phyloP scores from a whole-genome alignment of 1,139 yeast genomes.

The Magnusiomyces sp. region DNA sequence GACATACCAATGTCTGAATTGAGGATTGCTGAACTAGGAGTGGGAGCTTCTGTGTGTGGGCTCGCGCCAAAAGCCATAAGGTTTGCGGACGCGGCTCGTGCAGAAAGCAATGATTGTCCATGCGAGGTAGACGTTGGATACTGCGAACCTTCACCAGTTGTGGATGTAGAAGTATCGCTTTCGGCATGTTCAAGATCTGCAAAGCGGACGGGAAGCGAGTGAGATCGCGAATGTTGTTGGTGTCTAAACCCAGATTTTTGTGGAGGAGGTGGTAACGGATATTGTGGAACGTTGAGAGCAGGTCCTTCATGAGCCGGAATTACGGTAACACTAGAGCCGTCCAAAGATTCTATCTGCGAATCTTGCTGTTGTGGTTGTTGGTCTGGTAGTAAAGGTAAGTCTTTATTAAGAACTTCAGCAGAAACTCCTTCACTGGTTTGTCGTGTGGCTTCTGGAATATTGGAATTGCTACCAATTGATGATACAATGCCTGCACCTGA shows the following conservation, averaged over 20 bases:
- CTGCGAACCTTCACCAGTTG: not conserved
- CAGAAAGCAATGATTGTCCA: not conserved
- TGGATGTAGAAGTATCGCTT: not conserved
- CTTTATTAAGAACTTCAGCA: constrained; percentile 11
- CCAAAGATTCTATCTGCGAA: not conserved
- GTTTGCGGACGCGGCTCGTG: not conserved
- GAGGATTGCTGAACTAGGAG: constrained; percentile 5
- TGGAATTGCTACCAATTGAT: not conserved
- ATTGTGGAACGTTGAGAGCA: constrained; percentile 13
- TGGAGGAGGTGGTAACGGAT: constrained; percentile 17
- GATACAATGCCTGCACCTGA: constrained; percentile 3
- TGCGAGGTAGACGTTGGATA: not conserved
- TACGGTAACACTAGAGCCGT: not conserved
- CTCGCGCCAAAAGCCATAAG: not conserved
- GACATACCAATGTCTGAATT: constrained; percentile 6
- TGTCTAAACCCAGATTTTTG: constrained; percentile 16
- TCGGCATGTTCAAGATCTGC: constrained; percentile 4
- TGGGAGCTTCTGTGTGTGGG: not conserved
- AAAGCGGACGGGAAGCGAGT: constrained; percentile 10
- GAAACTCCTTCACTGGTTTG: not conserved
- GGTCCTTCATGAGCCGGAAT: constrained; percentile 6
- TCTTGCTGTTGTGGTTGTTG: constrained; percentile 5
- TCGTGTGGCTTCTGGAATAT: no score
- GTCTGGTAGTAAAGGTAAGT: constrained; percentile 8
- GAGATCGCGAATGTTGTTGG: constrained; percentile 9